phyloP scores from a whole-genome alignment of 208 protist genomes.

The Lotmaria passim region DNA sequence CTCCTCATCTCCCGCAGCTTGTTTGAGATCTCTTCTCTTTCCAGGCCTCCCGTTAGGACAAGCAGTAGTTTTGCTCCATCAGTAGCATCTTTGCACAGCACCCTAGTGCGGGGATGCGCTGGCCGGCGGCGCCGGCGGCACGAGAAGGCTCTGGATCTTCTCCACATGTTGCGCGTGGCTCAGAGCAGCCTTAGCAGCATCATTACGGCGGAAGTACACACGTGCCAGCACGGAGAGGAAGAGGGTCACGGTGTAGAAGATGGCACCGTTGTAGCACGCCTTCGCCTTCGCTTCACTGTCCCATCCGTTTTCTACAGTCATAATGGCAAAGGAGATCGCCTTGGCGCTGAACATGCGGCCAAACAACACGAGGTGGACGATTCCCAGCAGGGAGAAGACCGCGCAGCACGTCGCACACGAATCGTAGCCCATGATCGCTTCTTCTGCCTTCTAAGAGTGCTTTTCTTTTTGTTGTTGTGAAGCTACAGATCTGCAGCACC shows the following conservation, averaged over 20 bases:
- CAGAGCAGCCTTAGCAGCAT: slow-evolving; percentile 50
- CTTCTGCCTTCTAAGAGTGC: too few species aligned
- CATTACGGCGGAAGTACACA: slow-evolving; percentile 75
- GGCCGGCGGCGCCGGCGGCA: slow-evolving; percentile 18
- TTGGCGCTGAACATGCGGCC: slow-evolving; percentile 76
- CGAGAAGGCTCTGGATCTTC: slow-evolving; percentile 47
- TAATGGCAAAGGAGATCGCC: slow-evolving; percentile 81
- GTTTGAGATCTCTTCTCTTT: too few species aligned
- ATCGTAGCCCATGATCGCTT: slow-evolving; percentile 56
- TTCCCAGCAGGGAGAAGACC: slow-evolving; percentile 85
- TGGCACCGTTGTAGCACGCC: slow-evolving; percentile 86
- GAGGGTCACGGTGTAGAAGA: slow-evolving; percentile 81
- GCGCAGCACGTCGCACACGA: slow-evolving; percentile 81
- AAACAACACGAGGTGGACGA: slow-evolving; percentile 84
- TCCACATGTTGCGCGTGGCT: slow-evolving; percentile 48
- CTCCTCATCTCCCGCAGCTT: too few species aligned
- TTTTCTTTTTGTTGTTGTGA: slow-evolving; percentile 1
- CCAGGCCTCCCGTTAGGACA: too few species aligned
- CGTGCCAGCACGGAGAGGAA: slow-evolving; percentile 75
- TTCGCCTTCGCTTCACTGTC: slow-evolving; percentile 77
- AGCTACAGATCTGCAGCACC: not conserved
- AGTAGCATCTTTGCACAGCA: too few species aligned
- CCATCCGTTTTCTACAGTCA: slow-evolving; percentile 72
- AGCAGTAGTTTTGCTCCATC: too few species aligned
- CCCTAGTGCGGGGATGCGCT: slow-evolving; percentile 10